These are phyloP conservation scores for Boletus coccyginus DNA, from an alignment of 768 basidiomycete species.

Conservation along the genomic window DNA sequence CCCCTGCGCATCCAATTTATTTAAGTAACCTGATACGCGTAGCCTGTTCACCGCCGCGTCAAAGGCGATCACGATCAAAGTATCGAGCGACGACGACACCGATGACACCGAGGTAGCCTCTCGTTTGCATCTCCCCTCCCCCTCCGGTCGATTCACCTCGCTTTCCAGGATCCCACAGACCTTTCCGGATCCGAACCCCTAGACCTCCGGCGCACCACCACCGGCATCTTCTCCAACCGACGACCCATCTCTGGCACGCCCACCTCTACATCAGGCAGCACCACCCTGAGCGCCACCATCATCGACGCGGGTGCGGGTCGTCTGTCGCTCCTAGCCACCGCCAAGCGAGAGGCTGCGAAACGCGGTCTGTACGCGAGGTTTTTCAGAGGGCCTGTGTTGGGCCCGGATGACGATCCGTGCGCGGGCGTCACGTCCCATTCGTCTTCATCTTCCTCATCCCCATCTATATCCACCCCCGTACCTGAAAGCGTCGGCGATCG, in stretches of 20 bases:
- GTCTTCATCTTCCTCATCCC: not conserved
- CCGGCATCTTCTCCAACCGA: constrained; percentile 75
- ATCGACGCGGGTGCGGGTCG: constrained; percentile 17
- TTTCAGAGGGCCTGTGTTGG: constrained; percentile 71
- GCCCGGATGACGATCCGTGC: constrained; percentile 36
- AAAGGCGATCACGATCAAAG: constrained; percentile 73
- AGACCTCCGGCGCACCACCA: constrained; percentile 55
- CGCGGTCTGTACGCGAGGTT: constrained; percentile 76
- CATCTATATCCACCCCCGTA: not conserved
- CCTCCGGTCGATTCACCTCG: not conserved
- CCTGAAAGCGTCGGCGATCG: not conserved
- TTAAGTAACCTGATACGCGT: not conserved
- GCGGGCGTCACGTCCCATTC: not conserved
- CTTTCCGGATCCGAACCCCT: constrained; percentile 11
- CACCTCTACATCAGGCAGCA: constrained; percentile 43
- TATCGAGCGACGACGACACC: constrained; percentile 50
- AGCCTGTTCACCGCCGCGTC: constrained; percentile 77
- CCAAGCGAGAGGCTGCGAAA: constrained; percentile 78
- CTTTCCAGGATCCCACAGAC: constrained; percentile 14
- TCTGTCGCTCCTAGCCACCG: constrained; percentile 54
- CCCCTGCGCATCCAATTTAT: not conserved
- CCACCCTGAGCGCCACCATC: constrained; percentile 34
- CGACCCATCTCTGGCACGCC: constrained; percentile 52
- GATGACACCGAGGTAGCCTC: constrained; percentile 17
- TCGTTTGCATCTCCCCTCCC: not conserved